A percentile compares a stretch with the other conserved stretches of the same genome.
Evolutionary conservation across 306 rosid species (phyloP).

Genomic region (Purshia tridentata): DNA sequence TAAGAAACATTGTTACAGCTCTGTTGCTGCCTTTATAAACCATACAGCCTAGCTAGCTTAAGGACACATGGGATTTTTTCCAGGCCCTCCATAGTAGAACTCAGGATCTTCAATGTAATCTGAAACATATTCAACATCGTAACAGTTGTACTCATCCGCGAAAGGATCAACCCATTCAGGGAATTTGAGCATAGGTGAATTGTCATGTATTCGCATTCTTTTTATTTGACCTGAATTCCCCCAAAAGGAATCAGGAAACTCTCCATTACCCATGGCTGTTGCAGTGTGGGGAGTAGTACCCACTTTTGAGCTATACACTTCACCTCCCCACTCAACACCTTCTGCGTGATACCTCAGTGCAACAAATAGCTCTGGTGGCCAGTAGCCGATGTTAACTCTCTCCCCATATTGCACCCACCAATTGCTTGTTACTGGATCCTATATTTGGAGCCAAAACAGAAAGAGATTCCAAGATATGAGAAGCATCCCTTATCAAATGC

Average conservation of each 20-base stretch:
- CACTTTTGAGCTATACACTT: constrained; percentile 54
- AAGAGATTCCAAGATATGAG: neutral
- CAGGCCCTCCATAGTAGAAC: constrained; percentile 71
- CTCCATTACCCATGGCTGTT: constrained; percentile 63
- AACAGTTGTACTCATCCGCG: constrained; percentile 54
- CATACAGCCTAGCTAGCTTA: constrained; percentile 3
- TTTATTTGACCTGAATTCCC: constrained; percentile 22
- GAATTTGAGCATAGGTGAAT: constrained; percentile 38
- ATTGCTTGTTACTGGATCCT: constrained; percentile 53
- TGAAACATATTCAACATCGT: constrained; percentile 13
- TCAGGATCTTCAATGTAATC: constrained; percentile 61
- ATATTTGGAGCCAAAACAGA: neutral
- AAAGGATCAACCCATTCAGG: constrained; percentile 36
- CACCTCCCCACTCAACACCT: constrained; percentile 76
- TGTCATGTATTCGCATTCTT: constrained; percentile 63
- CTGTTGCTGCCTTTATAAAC: neutral
- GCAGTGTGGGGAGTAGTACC: constrained; percentile 51
- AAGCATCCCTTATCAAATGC: no score
- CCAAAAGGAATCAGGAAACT: constrained; percentile 20
- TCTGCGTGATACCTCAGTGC: constrained; percentile 36
- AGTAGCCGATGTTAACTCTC: constrained; percentile 51
- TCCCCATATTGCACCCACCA: constrained; percentile 76
- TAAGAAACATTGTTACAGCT: neutral
- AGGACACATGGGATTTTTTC: constrained; percentile 49
- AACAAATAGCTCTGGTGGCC: constrained; percentile 54